These are phyloP conservation scores for Hypoxylon fragiforme DNA, from an alignment of 495 filamentous ascomycete genomes.

Conservation along the genomic window DNA sequence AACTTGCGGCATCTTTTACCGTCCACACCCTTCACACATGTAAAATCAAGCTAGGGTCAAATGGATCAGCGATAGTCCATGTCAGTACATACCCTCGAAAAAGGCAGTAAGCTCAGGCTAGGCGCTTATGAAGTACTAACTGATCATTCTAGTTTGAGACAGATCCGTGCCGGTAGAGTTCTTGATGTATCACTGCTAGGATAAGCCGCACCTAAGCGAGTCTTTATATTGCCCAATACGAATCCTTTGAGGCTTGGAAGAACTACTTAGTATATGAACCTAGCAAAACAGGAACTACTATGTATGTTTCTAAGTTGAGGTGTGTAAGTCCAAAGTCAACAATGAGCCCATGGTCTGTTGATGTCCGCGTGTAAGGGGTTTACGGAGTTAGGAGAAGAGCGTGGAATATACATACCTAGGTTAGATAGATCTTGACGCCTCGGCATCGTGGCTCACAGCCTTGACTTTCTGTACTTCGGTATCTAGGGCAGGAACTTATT, in stretches of 20 bases:
- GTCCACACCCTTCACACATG: constrained; percentile 6
- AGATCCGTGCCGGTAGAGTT: not conserved
- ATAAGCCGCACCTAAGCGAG: no score
- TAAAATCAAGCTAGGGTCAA: not conserved
- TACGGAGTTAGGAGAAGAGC: not conserved
- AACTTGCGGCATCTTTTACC: constrained; percentile 8
- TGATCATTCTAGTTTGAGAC: not conserved
- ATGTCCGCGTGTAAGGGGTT: not conserved
- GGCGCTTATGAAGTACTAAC: not conserved
- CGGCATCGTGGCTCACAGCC: no score
- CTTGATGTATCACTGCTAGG: no score
- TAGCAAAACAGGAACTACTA: not conserved
- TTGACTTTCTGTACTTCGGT: no score
- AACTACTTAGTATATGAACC: not conserved
- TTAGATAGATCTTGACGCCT: no score
- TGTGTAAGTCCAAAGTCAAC: constrained; percentile 9
- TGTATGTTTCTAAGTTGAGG: constrained; percentile 19
- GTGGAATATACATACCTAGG: no score
- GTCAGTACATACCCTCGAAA: constrained; percentile 1
- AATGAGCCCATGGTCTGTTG: not conserved
- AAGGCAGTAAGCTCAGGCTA: constrained; percentile 9
- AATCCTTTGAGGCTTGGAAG: not conserved
- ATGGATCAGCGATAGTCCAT: constrained; percentile 1
- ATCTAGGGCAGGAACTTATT: no score
- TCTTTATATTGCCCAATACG: not conserved